phyloP scores from a whole-genome alignment of 805 yeast genomes.

The Kurtzmaniella cleridarum region DNA sequence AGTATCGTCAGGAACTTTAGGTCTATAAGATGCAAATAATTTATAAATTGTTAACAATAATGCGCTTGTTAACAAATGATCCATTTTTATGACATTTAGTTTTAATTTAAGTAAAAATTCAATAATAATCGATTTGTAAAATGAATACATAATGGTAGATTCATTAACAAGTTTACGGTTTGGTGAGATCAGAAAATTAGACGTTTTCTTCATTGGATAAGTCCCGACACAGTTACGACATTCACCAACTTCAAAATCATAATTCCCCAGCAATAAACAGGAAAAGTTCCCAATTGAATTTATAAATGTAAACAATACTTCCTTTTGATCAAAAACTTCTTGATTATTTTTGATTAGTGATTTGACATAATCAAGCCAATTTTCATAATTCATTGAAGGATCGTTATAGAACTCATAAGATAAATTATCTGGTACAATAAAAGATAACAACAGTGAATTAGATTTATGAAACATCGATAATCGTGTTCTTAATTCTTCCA shows the following conservation, averaged over 20 bases:
- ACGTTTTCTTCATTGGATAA: conserved; percentile 16
- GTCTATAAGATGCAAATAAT: conserved; percentile 48
- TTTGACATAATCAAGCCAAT: conserved; percentile 20
- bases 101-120: conserved; percentile 11
- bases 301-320: conserved; percentile 22
- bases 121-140: conserved; percentile 20
- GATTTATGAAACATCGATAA: not conserved
- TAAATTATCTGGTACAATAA: not conserved
- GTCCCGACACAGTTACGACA: conserved; percentile 37
- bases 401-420: not conserved
- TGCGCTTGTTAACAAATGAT: conserved; percentile 31
- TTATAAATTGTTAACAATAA: conserved; percentile 44
- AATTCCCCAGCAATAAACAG: conserved; percentile 37
- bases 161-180: conserved; percentile 18
- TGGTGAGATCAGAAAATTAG: conserved; percentile 18
- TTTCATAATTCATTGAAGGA: conserved; percentile 5
- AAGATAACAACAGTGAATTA: not conserved
- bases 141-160: conserved; percentile 14
- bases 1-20: conserved; percentile 29
- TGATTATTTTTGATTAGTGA: conserved; percentile 5
- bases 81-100: conserved; percentile 6
- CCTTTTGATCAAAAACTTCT: conserved; percentile 7
- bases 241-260: conserved; percentile 18
- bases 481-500: conserved; percentile 11
- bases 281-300: conserved; percentile 38